A percentile compares a stretch with the other conserved stretches of the same genome.
These are phyloP conservation scores for Candida manassasensis DNA, from an alignment of 805 yeast species.

Conservation along the genomic window DNA sequence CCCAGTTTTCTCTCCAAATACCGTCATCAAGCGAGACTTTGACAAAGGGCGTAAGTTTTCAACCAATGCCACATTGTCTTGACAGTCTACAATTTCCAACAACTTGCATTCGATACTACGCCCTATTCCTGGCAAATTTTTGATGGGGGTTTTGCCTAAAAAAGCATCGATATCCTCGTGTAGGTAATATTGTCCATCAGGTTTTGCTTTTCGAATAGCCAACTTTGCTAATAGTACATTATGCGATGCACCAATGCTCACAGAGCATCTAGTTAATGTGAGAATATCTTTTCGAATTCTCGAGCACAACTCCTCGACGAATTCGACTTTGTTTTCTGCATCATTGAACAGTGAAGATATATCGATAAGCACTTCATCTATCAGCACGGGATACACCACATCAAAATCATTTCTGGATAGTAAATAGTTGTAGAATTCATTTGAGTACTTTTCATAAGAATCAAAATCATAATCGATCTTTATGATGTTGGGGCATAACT, in stretches of 20 bases:
- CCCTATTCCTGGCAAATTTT: constrained; percentile 63
- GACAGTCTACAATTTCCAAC: neutral
- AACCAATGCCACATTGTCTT: constrained; percentile 22
- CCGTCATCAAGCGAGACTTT: constrained; percentile 30
- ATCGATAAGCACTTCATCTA: constrained; percentile 88
- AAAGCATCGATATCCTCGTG: constrained; percentile 23
- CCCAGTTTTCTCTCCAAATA: constrained; percentile 72
- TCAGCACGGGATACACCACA: constrained; percentile 71
- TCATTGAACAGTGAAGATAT: constrained; percentile 32
- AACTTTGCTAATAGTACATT: constrained; percentile 77
- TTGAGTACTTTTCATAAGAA: constrained; percentile 63
- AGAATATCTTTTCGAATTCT: constrained; percentile 40
- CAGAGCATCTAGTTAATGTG: constrained; percentile 52
- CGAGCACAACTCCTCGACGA: constrained; percentile 20
- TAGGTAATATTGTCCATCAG: constrained; percentile 56
- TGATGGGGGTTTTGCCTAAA: constrained; percentile 30
- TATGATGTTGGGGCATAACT: constrained; percentile 61
- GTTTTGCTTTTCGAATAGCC: constrained; percentile 72
- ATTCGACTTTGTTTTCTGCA: constrained; percentile 7
- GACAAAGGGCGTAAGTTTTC: constrained; percentile 34
- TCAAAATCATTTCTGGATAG: constrained; percentile 41
- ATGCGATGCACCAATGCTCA: constrained; percentile 73
- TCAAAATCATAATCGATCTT: constrained; percentile 70
- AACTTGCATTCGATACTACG: constrained; percentile 46
- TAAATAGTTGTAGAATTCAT: constrained; percentile 58